These are phyloP conservation scores for Arachnopeziza araneosa DNA, from an alignment of 2,329 filamentous ascomycete species.

Conservation along the genomic window DNA sequence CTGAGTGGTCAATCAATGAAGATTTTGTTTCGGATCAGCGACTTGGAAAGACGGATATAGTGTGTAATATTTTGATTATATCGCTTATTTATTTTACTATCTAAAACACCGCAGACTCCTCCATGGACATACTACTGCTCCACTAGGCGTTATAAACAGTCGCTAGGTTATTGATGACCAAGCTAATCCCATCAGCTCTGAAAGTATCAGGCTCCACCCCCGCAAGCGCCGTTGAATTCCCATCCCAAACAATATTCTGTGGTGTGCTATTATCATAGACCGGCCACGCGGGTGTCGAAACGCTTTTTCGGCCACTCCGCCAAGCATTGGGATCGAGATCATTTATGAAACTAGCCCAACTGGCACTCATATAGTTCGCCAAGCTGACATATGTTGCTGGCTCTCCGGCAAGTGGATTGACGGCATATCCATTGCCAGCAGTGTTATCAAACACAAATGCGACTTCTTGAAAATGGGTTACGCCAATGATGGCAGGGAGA, in stretches of 20 bases:
- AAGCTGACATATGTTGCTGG: constrained; percentile 5
- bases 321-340: constrained; percentile 18
- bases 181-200: constrained; percentile 36
- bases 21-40: too few relatives aligned
- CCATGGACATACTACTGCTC: too few relatives aligned
- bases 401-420: constrained; percentile 31
- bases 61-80: too few relatives aligned
- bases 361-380: constrained; percentile 11
- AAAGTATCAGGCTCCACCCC: constrained; percentile 35
- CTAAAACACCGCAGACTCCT: too few relatives aligned
- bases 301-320: neutral
- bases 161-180: constrained; percentile 7
- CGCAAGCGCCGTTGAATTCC: constrained; percentile 4
- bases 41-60: too few relatives aligned
- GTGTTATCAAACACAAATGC: constrained; percentile 50
- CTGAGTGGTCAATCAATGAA: too few relatives aligned
- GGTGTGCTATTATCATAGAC: too few relatives aligned
- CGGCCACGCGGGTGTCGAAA: too few relatives aligned
- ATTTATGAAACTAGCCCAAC: constrained; percentile 15
- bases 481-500: constrained; percentile 17
- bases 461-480: constrained; percentile 42
- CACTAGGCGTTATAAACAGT: too few relatives aligned
- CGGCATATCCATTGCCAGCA: constrained; percentile 39
- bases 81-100: too few relatives aligned
- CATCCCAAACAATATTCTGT: too few relatives aligned